Evolutionary conservation across 2,329 filamentous ascomycete genomes (phyloP), one percentile per base, ranked within the genome.

Genomic region (Trichophyton simii): DNA sequence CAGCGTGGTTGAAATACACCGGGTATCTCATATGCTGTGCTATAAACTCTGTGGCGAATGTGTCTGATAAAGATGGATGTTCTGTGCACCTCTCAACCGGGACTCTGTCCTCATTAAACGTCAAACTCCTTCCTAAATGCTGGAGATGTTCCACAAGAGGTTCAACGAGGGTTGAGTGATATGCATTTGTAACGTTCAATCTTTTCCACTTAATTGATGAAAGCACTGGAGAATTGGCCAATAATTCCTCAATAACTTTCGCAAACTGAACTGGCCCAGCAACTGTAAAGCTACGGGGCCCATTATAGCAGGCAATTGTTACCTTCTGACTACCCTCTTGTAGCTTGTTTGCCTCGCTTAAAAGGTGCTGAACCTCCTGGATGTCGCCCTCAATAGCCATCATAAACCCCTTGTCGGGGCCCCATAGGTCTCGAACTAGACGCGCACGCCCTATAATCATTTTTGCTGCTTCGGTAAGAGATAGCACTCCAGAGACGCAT

Each of bases 1-100:
- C 61, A 0, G 76, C 80, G 6, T 79, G 69, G 22, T 70, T 42
- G 64, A 79, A 79, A 65, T 68, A 78, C 0, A 80, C 78, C 0
- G 78, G 75, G 0, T 70, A n/a, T 0, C 77, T 61, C 63, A 75
- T 73, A 59, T 80, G 77, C 0, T 70, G 57, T 0, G 71, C 58
- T 1, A 76, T 63, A 31, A 68, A 61, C 8, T 20, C 18, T 25
- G 60, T n/a, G n/a, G 9, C 20, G 7, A 61, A 25, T 15, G 41
- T 20, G 13, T 54, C 42, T 8, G 42, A 57, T 15, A 11, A 34
- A 7, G 28, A 25, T 55, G 44, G 44, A n/a, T 34, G 6, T 58
- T 64, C 63, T 42, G 42, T 66, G 20, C 20, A 46, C 18, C 62
- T 60, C 50, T 71, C 66, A 1, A 72, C 8, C 9, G 59, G 67